Evolutionary conservation across 176 grass and related monocot genomes (phyloP), one percentile per base, ranked within the genome.

Genomic region (Hordeum vulgare): DNA sequence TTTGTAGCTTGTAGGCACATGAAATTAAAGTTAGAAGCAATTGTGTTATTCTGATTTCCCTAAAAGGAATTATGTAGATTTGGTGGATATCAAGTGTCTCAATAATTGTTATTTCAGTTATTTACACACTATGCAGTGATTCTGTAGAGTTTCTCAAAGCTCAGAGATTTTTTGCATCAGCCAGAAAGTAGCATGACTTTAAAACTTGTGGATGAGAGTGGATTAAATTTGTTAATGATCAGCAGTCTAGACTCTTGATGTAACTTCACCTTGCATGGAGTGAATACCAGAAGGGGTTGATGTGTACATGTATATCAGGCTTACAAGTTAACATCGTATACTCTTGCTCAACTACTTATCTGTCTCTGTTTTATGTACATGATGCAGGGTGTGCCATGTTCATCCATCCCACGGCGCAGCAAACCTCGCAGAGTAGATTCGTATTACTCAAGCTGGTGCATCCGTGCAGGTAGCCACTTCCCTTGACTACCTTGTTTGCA

Each of bases 371-470:
- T 53, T 75, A 62, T 83, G 83, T 85, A 79, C 13, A 64, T 79
- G 79, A 41, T 86, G 59, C 83, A 97, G 94, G 89, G 84, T 44
- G 88, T 94, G 85, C 94, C 85, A 76, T 97, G 87, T 59, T 80
- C 82, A 35, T 89, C 89, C 69, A 63, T 97, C 64, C 91, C 91
- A 25, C 88, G 85, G 74, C 69, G 70, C 71, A 93, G 71, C 75
- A 93, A 93, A 76, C 94, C 94, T 80, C 81, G 89, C 57, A 90
- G 94, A 85, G 94, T 97, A 58, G 94, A 97, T 87, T 75, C 88
- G 34, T 97, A 93, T 83, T 93, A 93, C 80, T 97, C 94, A 83
- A 93, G 94, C 79, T 97, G 94, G 94, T 97, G 94, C 69, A 97
- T 97, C 61, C 94, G 91, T 83, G 74, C 91, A 80, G 94, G 94